These are phyloP conservation scores for Beauveria varroae DNA, from an alignment of 2,329 filamentous ascomycete genomes.

Conservation along the genomic window DNA sequence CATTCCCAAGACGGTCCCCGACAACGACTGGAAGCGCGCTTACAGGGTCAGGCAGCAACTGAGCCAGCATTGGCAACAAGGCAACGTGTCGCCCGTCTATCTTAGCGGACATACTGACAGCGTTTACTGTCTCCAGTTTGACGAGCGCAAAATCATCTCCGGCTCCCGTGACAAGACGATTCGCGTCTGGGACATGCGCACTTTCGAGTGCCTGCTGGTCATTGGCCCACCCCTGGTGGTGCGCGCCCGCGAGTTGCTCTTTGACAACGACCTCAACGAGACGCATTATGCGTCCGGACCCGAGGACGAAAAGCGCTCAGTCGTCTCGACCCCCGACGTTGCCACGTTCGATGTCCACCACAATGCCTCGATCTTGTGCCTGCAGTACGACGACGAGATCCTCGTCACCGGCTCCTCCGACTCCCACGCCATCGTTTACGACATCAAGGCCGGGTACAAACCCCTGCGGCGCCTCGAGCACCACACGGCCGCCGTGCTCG, in stretches of 20 bases:
- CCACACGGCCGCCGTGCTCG: conserved; percentile 83
- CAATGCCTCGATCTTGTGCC: conserved; percentile 84
- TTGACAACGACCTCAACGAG: conserved; percentile 42
- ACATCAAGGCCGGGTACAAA: conserved; percentile 68
- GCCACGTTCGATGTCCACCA: conserved; percentile 63
- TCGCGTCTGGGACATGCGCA: conserved; percentile 91
- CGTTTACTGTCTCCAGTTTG: conserved; percentile 96
- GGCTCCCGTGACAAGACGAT: conserved; percentile 94
- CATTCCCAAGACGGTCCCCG: conserved; percentile 45
- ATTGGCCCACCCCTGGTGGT: conserved; percentile 71
- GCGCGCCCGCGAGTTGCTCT: conserved; percentile 41
- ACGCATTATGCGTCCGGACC: conserved; percentile 49
- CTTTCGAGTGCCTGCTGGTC: conserved; percentile 74
- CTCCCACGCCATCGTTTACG: conserved; percentile 84
- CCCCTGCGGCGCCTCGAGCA: conserved; percentile 71
- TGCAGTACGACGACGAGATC: conserved; percentile 89
- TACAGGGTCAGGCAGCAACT: conserved; percentile 71
- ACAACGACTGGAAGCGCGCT: conserved; percentile 79
- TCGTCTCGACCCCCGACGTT: conserved; percentile 43
- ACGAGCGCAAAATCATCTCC: conserved; percentile 96
- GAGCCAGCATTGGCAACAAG: conserved; percentile 70
- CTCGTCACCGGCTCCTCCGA: conserved; percentile 95
- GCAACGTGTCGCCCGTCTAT: conserved; percentile 75
- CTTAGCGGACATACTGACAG: conserved; percentile 91
- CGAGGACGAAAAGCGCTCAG: conserved; percentile 35